Evolutionary conservation across 345 rosid species (phyloP), one percentile per base, ranked within the genome.

Genomic region (Triadica sebifera): DNA sequence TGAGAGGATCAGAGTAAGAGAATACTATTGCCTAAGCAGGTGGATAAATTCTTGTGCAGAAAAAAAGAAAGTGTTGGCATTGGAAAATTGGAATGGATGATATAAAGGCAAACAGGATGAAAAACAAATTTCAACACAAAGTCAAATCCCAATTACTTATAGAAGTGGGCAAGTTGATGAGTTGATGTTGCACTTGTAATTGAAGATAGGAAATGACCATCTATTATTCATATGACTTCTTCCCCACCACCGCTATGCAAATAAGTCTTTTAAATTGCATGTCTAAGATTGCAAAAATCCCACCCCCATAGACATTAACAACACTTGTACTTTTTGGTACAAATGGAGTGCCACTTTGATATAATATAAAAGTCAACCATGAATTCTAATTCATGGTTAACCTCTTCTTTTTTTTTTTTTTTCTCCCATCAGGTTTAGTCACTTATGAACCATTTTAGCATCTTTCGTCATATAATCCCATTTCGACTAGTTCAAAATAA

Each of bases 161-260:
- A 34, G 6, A 49, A 61, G 68, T 49, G 68, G 75, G 45, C 75
- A 61, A 58, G 57, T 59, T 75, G 49, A 75, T 41, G 45, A 6
- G 8, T n/a, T 45, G 49, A 29, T 66, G 58, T 0, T 57, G 67
- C 55, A 53, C 64, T 74, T 43, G 12, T n/a, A n/a, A 6, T 61
- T 49, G 7, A 61, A 50, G 67, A 47, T 72, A 9, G 50, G 65
- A 59, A 25, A 53, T 53, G 50, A 5, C 51, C 34, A 6, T 12
- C 6, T 20, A 4, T n/a, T n/a, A n/a, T n/a, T n/a, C n/a, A n/a
- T n/a, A n/a, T n/a, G n/a, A n/a, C n/a, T n/a, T n/a, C n/a, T n/a
- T n/a, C n/a, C n/a, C n/a, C n/a, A n/a, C n/a, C n/a, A n/a, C n/a
- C n/a, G n/a, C n/a, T n/a, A n/a, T n/a, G n/a, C n/a, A n/a, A n/a